Evolutionary conservation across 2,329 filamentous ascomycete genomes (phyloP), one percentile per base, ranked within the genome.

Genomic region (Fusarium illudens): DNA sequence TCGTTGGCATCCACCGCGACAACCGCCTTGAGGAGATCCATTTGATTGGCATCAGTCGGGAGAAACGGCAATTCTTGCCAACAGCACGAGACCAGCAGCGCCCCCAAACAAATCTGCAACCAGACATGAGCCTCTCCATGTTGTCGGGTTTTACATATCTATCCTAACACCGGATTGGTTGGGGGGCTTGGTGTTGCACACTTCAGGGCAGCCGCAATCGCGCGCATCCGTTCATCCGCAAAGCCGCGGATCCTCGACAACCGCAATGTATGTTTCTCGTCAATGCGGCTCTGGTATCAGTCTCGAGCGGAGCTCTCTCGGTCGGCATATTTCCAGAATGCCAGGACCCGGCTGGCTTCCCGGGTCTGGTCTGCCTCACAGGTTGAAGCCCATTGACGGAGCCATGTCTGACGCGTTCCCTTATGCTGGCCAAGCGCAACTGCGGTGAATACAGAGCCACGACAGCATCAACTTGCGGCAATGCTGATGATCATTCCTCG

Each of bases 31-130:
- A 48, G 53, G 55, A 37, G 19, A 9, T 44, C 22, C 39, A 27
- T 44, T 52, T 64, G 64, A 59, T 67, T 67, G 61, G 64, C 53
- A 66, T 71, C 58, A 44, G 44, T 70, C 67, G 65, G 70, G 58
- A 70, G 54, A 65, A 58, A 60, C 67, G 67, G 68, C 60, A 72
- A 60, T 48, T 49, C 37, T 44, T 44, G 36, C 61, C 57, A 62
- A 58, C 49, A 63, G 36, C 37, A 36, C 48, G 20, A 56, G 57
- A 55, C 51, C 60, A 36, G 25, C 52, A 62, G 19, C 44, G 30
- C 62, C 58, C 51, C 56, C 42, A 58, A 59, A 46, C 53, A 60
- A 25, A 44, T 32, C 48, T 48, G 25, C 39, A 55, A 12, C 49
- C 37, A 54, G 48, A 22, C 60, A 46, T 44, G 25, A 68, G 44